phyloP scores from a whole-genome alignment of 208 protist species.

The Leishmania amazonensis region DNA sequence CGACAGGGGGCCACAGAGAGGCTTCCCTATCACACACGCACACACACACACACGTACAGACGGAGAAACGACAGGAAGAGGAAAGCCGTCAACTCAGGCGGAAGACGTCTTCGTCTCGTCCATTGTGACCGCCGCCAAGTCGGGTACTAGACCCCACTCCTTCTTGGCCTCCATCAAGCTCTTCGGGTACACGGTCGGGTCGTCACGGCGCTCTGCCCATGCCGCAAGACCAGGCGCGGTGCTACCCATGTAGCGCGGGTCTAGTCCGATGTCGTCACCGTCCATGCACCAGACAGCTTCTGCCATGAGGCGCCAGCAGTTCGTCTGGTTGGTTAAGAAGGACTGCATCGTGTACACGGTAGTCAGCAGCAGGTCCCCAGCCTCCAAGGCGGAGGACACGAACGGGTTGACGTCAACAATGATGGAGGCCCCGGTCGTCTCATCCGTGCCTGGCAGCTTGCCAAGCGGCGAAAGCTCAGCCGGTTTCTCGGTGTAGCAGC shows the following conservation, averaged over 20 bases:
- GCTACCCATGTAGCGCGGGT: constrained; percentile 72
- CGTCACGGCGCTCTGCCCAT: constrained; percentile 58
- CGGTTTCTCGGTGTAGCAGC: constrained; percentile 75
- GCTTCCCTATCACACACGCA: background rate
- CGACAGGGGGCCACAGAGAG: background rate
- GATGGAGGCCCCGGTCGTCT: constrained; percentile 55
- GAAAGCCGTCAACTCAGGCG: background rate
- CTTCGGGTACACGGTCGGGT: constrained; percentile 55
- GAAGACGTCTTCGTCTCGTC: background rate
- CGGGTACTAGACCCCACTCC: constrained; percentile 63
- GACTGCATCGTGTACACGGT: constrained; percentile 88
- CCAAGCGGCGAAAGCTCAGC: constrained; percentile 72
- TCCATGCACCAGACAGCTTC: constrained; percentile 89
- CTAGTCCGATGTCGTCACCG: constrained; percentile 81
- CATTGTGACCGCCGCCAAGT: constrained; percentile 2
- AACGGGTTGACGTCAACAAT: constrained; percentile 82
- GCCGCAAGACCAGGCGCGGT: constrained; percentile 50
- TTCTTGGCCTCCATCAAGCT: constrained; percentile 66
- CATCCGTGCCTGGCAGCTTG: constrained; percentile 59
- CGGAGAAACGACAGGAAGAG: background rate
- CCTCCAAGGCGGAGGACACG: constrained; percentile 62
- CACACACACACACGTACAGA: background rate
- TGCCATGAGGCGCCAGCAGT: constrained; percentile 69
- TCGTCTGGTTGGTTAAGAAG: constrained; percentile 78
- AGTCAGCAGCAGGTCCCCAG: constrained; percentile 78